Evolutionary conservation across 495 filamentous ascomycete genomes (phyloP), one percentile per base, ranked within the genome.

Genomic region (Penicillium diatomitis): DNA sequence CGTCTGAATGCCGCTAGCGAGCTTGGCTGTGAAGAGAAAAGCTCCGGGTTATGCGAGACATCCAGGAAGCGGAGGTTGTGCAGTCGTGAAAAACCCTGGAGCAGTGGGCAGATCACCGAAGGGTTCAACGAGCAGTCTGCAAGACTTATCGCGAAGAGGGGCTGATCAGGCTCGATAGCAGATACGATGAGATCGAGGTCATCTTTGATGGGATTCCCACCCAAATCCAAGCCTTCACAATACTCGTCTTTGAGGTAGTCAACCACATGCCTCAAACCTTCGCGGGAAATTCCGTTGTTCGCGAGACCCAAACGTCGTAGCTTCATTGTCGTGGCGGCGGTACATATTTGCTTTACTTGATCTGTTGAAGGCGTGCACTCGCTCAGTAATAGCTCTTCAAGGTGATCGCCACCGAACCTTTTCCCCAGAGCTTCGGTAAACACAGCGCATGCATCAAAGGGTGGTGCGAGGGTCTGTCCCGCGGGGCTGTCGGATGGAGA

Each of bases 171-270:
- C n/a, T 79, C 72, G 35, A 95, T 64, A 11, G 77, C 77, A 11
- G 77, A 74, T 1, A 82, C 78, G 34, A 98, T 65, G 32, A 82
- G 68, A 39, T 77, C 74, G n/a, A 95, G 68, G 50, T 83, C 75
- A 32, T 89, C 80, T 50, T 81, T 68, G 36, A 88, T 67, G 53
- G 90, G 80, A 57, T 96, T 97, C n/a, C 88, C 88, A 34, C 90
- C 90, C n/a, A 98, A 66, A 64, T 97, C 92, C 5, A 98, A 70
- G 1, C 88, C 92, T 62, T 95, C 87, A 53, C 91, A 98, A 38
- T 81, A 73, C 0, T 84, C 84, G 38, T 75, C 76, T 42, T 78
- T 74, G 35, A 96, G 61, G 65, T 88, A 96, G 44, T 77, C 76
- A 32, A 84, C 75, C 36, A 96, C 75, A 62, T 92, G 84, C 46